phyloP scores from a whole-genome alignment of 805 yeast genomes.

The Isabelozyma rhagii region DNA sequence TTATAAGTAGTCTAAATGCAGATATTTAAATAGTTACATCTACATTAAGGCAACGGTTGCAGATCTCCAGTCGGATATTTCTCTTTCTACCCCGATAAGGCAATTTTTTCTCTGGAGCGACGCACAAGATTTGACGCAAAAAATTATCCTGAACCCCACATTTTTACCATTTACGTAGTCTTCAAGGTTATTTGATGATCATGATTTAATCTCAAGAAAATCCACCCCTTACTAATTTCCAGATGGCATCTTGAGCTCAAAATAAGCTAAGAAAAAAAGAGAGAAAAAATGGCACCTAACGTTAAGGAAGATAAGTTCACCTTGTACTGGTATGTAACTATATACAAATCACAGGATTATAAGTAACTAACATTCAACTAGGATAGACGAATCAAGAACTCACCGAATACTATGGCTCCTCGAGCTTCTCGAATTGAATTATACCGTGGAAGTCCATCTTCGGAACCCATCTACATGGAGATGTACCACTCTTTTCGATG shows the following conservation, averaged over 20 bases:
- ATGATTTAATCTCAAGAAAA: neutral
- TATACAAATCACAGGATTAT: neutral
- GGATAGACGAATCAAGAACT: conserved; percentile 57
- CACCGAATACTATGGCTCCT: conserved; percentile 62
- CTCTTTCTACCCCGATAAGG: neutral
- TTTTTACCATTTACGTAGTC: neutral
- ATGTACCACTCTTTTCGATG: conserved; percentile 41
- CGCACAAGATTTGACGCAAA: neutral
- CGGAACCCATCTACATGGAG: conserved; percentile 46
- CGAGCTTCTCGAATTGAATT: conserved; percentile 57
- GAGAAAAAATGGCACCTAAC: neutral
- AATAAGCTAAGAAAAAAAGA: neutral
- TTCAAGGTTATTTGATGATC: neutral
- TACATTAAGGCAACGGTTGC: neutral
- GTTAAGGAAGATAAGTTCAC: neutral
- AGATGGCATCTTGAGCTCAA: too few species aligned
- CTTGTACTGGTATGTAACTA: neutral
- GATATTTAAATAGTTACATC: neutral
- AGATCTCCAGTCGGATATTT: neutral
- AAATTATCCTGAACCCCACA: neutral
- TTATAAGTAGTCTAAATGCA: neutral
- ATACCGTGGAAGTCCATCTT: conserved; percentile 50
- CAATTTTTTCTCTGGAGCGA: neutral
- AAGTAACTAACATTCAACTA: conserved; percentile 1
- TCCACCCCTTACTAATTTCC: neutral